phyloP scores from a whole-genome alignment of 257 asterid species.

The Salvia rosmarinus region DNA sequence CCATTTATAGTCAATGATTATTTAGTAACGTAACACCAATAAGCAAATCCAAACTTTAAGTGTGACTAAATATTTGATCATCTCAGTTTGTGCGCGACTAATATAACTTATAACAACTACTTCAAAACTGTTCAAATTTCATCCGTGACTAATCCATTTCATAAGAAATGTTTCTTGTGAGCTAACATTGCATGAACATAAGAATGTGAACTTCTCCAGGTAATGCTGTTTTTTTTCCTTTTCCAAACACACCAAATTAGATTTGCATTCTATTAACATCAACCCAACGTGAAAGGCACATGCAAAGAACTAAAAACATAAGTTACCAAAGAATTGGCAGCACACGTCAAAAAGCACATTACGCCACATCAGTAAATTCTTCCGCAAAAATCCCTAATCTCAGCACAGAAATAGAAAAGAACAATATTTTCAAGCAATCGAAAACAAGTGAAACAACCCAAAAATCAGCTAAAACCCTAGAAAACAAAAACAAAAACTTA shows the following conservation, averaged over 20 bases:
- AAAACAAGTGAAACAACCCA: not conserved
- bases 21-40: not conserved
- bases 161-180: constrained; percentile 7
- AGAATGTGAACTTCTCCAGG: not conserved
- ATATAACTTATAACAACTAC: not conserved
- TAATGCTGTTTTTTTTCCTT: not conserved
- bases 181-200: constrained; percentile 19
- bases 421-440: constrained; percentile 15
- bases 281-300: constrained; percentile 5
- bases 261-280: not conserved
- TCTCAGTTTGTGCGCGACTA: not conserved
- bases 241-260: constrained; percentile 19
- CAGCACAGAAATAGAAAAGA: not conserved
- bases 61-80: not conserved
- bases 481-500: constrained; percentile 28
- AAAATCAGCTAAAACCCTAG: constrained; percentile 9
- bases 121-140: not conserved
- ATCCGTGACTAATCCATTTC: not conserved
- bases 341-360: constrained; percentile 13
- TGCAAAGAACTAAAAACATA: constrained; percentile 22
- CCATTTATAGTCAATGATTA: not conserved
- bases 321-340: constrained; percentile 3
- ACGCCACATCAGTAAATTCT: constrained; percentile 8
- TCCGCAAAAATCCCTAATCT: constrained; percentile 32
- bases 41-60: not conserved